phyloP scores from a whole-genome alignment of 331 rosid genomes.

The Malus hybrid region DNA sequence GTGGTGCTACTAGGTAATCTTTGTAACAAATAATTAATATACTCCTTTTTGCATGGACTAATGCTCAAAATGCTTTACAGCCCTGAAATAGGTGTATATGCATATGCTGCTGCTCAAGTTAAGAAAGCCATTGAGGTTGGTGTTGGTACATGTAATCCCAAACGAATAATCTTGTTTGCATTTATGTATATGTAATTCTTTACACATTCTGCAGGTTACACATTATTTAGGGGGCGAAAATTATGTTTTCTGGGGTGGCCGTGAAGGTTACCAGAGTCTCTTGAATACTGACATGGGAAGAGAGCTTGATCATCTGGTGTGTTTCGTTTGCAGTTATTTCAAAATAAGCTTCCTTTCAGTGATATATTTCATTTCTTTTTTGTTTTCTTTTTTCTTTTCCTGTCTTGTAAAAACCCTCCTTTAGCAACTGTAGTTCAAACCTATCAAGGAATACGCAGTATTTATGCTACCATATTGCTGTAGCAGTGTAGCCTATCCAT shows the following conservation, averaged over 20 bases:
- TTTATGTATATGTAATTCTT: not conserved
- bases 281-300: constrained; percentile 97
- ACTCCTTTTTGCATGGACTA: constrained; percentile 12
- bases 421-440: not conserved
- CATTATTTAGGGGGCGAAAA: constrained; percentile 91
- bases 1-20: constrained; percentile 86
- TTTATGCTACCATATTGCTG: not conserved
- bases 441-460: not conserved
- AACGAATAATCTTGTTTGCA: not conserved
- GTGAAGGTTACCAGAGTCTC: constrained; percentile 90
- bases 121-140: constrained; percentile 95
- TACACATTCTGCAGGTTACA: constrained; percentile 55
- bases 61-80: constrained; percentile 35
- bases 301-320: constrained; percentile 83
- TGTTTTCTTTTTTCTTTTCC: not conserved
- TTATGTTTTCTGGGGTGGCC: constrained; percentile 97
- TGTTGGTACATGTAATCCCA: constrained; percentile 2
- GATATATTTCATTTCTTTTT: not conserved
- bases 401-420: not conserved
- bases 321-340: constrained; percentile 3
- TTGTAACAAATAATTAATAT: not conserved
- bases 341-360: not conserved
- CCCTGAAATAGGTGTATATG: constrained; percentile 70
- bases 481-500: not conserved
- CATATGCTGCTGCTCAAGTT: constrained; percentile 97